A percentile compares a stretch with the other conserved stretches of the same genome.
phyloP scores from a whole-genome alignment of 2,329 filamentous ascomycete genomes.

The Triangularia setosa region DNA sequence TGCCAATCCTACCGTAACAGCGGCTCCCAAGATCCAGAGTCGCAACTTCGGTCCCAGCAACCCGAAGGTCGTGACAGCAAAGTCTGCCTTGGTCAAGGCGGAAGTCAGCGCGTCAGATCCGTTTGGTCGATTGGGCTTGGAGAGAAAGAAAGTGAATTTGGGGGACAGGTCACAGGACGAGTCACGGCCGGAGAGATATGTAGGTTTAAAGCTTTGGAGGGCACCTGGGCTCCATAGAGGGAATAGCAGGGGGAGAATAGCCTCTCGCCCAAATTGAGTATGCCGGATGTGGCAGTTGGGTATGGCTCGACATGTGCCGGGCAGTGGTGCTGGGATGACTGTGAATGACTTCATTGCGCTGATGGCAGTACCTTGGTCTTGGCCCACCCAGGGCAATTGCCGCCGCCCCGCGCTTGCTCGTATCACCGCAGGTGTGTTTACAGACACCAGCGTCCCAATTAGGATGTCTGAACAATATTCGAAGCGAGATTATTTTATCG shows the following conservation, averaged over 20 bases:
- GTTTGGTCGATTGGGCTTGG: not conserved
- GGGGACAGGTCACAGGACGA: not conserved
- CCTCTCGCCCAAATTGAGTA: not conserved
- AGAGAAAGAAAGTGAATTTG: not conserved
- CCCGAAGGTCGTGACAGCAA: not conserved
- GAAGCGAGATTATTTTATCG: constrained; percentile 16
- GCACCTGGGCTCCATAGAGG: not conserved
- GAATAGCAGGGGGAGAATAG: not conserved
- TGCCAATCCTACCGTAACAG: not conserved
- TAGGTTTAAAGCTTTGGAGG: not conserved
- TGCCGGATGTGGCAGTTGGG: not conserved
- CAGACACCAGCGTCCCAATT: not conserved
- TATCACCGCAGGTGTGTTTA: not conserved
- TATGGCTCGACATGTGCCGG: not conserved
- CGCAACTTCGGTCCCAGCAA: constrained; percentile 1
- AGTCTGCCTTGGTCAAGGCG: not conserved
- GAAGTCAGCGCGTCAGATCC: not conserved
- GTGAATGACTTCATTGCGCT: constrained; percentile 1
- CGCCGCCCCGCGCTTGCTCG: not conserved
- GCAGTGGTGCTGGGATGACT: not conserved
- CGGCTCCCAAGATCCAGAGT: not conserved
- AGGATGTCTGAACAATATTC: constrained; percentile 1
- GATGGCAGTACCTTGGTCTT: not conserved
- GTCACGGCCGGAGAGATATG: not conserved
- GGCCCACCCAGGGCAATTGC: not conserved